phyloP scores from a whole-genome alignment of 75 land plant species.

The Cupressus sempervirens region DNA sequence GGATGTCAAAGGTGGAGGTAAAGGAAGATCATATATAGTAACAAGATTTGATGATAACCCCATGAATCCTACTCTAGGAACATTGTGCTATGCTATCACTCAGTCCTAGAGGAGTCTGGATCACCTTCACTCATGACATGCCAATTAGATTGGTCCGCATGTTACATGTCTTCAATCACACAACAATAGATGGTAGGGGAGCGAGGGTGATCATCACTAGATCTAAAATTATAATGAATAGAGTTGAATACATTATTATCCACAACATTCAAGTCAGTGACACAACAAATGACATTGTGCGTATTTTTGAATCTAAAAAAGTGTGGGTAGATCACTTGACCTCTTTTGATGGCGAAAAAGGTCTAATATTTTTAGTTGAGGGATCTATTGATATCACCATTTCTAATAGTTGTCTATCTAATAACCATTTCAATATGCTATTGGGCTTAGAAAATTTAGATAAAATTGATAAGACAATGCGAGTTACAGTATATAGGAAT shows the following conservation, averaged over 20 bases:
- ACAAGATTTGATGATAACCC: no score
- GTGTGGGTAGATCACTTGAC: slow-evolving; percentile 28
- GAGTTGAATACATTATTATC: slow-evolving; percentile 29
- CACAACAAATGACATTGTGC: background rate
- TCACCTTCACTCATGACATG: slow-evolving; percentile 24
- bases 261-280: slow-evolving; percentile 30
- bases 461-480: slow-evolving; percentile 16
- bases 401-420: slow-evolving; percentile 31
- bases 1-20: background rate
- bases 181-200: slow-evolving; percentile 36
- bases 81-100: slow-evolving; percentile 30
- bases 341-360: slow-evolving; percentile 18
- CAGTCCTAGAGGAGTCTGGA: slow-evolving; percentile 29
- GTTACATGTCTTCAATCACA: slow-evolving; percentile 8
- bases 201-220: slow-evolving; percentile 25
- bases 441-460: slow-evolving; percentile 35
- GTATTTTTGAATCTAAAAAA: no score
- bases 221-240: slow-evolving; percentile 15
- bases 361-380: slow-evolving; percentile 23
- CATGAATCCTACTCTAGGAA: slow-evolving; percentile 12
- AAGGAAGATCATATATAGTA: no score
- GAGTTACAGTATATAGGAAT: slow-evolving; percentile 39
- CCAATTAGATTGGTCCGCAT: slow-evolving; percentile 15
- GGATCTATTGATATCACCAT: slow-evolving; percentile 46
- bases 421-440: slow-evolving; percentile 2